A percentile compares a stretch with the other conserved stretches of the same genome.
These are phyloP conservation scores for Acanthochlamys bracteata DNA, from an alignment of 106 monocot species.

Conservation along the genomic window DNA sequence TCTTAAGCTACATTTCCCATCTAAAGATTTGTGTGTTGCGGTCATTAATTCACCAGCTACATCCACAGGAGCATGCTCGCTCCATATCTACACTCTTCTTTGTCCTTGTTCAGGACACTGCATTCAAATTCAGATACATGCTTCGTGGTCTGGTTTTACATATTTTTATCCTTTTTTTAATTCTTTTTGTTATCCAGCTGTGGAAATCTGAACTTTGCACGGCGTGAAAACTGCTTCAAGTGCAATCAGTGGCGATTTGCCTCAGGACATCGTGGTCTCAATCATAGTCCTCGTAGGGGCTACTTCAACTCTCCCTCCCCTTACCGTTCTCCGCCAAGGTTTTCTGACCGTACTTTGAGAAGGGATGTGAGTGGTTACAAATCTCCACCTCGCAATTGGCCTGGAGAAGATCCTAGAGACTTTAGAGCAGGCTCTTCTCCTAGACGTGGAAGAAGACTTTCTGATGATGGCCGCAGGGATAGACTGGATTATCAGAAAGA, in stretches of 20 bases:
- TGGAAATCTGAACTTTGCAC: constrained; percentile 88
- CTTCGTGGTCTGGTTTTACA: neutral
- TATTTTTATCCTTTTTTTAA: neutral
- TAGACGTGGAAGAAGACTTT: constrained; percentile 23
- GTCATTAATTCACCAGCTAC: too few relatives aligned
- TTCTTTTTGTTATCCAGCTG: constrained; percentile 45
- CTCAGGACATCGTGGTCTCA: constrained; percentile 3
- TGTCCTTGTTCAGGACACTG: too few relatives aligned
- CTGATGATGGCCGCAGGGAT: constrained; percentile 18
- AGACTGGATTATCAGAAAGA: constrained; percentile 23
- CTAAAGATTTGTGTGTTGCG: too few relatives aligned
- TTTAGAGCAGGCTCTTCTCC: constrained; percentile 18
- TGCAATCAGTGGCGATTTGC: constrained; percentile 50
- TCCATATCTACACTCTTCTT: too few relatives aligned
- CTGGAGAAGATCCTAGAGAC: constrained; percentile 17
- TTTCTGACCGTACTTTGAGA: constrained; percentile 12
- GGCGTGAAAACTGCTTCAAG: constrained; percentile 63
- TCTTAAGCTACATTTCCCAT: neutral
- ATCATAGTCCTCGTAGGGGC: constrained; percentile 29
- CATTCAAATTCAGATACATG: neutral
- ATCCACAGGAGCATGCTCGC: too few relatives aligned
- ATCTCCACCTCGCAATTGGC: constrained; percentile 52
- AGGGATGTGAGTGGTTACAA: constrained; percentile 37
- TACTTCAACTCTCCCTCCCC: constrained; percentile 23
- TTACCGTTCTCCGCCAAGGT: constrained; percentile 15